Conservation (phyloP, 169 alveolate species). For the Babesia gibsoni region DNA sequence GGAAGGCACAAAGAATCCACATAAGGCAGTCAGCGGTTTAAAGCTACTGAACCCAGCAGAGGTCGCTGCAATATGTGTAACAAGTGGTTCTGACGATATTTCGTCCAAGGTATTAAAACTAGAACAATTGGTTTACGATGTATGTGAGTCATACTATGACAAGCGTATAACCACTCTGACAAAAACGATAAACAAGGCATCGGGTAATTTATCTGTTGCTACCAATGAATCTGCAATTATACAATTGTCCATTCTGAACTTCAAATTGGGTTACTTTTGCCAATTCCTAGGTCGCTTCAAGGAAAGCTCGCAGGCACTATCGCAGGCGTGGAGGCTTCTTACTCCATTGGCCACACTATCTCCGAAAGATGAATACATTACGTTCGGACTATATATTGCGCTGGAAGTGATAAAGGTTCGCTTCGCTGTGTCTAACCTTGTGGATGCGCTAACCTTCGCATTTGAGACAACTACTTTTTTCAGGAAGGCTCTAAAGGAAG, state of each 20-base stretch:
- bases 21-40: constrained; percentile 48
- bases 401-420: constrained; percentile 30
- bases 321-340: constrained; percentile 24
- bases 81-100: constrained; percentile 50
- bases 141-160: constrained; percentile 51
- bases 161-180: constrained; percentile 22
- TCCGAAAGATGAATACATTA: constrained; percentile 19
- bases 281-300: constrained; percentile 44
- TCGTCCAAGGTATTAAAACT: constrained; percentile 29
- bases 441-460: constrained; percentile 19
- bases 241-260: constrained; percentile 11
- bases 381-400: constrained; percentile 31
- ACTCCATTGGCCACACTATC: constrained; percentile 12
- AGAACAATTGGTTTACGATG: constrained; percentile 46
- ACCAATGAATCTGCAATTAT: constrained; percentile 28
- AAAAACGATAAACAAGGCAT: constrained; percentile 19
- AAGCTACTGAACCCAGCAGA: constrained; percentile 50
- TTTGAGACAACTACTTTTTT: constrained; percentile 32
- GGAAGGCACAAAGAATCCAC: constrained; percentile 45
- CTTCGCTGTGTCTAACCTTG: constrained; percentile 13
- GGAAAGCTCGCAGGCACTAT: constrained; percentile 26
- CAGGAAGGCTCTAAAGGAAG: neutral
- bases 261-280: constrained; percentile 54
- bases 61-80: constrained; percentile 59
- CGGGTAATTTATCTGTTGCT: neutral